A percentile compares a stretch with the other conserved stretches of the same genome.
These are phyloP conservation scores for Phylloporus rhodoxanthus DNA, from an alignment of 768 basidiomycete species.

Conservation along the genomic window DNA sequence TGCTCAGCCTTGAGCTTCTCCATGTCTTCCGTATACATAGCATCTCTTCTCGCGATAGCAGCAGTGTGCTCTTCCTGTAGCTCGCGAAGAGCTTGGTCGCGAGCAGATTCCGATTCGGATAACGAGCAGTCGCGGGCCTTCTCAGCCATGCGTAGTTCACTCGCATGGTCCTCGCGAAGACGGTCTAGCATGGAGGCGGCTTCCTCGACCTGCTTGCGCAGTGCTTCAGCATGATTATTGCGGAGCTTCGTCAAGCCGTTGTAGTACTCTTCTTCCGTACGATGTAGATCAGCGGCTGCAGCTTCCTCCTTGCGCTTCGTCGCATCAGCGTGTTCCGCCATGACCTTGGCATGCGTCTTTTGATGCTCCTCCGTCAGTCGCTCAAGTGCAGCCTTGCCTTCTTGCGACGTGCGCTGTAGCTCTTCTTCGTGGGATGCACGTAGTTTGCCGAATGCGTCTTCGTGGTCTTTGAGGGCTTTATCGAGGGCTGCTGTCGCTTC, in stretches of 20 bases:
- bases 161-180: conserved; percentile 70
- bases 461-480: conserved; percentile 51
- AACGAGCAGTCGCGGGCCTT: conserved; percentile 69
- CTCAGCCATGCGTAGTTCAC: conserved; percentile 66
- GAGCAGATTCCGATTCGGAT: conserved; percentile 67
- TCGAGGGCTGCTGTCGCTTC: conserved; percentile 39
- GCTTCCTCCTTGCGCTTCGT: conserved; percentile 60
- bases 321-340: conserved; percentile 48
- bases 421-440: conserved; percentile 48
- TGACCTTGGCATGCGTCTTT: conserved; percentile 40
- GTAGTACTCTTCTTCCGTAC: conserved; percentile 78
- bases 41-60: conserved; percentile 61
- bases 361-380: conserved; percentile 51
- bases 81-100: conserved; percentile 52
- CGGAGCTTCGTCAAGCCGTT: conserved; percentile 74
- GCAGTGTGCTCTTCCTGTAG: conserved; percentile 70
- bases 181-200: conserved; percentile 59
- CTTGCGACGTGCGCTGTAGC: conserved; percentile 48
- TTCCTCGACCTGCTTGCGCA: conserved; percentile 59
- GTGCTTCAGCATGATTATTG: conserved; percentile 58
- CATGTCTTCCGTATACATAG: conserved; percentile 56
- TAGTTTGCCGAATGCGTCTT: conserved; percentile 54
- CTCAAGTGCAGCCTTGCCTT: conserved; percentile 47
- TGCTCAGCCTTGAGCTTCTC: conserved; percentile 65
- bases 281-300: conserved; percentile 50